Conservation (phyloP, 768 basidiomycete species). For the Calocybe indica region DNA sequence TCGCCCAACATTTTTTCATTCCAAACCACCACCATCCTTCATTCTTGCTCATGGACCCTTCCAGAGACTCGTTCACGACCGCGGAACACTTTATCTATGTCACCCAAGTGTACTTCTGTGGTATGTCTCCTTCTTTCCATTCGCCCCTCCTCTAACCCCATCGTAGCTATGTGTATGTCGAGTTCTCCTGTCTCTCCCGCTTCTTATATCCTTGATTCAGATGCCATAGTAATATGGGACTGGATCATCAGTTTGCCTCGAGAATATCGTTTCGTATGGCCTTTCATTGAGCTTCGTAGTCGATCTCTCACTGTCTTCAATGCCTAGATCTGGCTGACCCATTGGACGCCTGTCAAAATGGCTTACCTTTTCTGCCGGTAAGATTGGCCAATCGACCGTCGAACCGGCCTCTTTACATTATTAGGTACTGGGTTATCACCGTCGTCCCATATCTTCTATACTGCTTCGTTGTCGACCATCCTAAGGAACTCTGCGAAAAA, state of each 20-base stretch:
- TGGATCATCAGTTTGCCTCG: conserved; percentile 75
- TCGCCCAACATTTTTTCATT: conserved; percentile 32
- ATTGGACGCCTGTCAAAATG: conserved; percentile 79
- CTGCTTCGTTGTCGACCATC: conserved; percentile 69
- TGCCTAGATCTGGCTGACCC: conserved; percentile 70
- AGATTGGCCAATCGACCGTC: conserved; percentile 21
- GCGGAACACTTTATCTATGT: conserved; percentile 77
- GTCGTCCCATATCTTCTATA: conserved; percentile 77
- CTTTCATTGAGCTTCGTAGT: conserved; percentile 12
- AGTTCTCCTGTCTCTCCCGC: conserved; percentile 11
- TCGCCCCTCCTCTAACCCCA: conserved; percentile 21
- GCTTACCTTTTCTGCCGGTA: conserved; percentile 83
- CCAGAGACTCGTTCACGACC: conserved; percentile 40
- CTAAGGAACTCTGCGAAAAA: conserved; percentile 54
- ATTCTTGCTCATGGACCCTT: conserved; percentile 19
- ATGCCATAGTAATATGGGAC: conserved; percentile 81
- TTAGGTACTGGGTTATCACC: conserved; percentile 76
- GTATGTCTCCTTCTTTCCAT: conserved; percentile 40
- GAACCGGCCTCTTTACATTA: conserved; percentile 1
- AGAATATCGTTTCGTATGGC: conserved; percentile 70
- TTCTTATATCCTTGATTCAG: conserved; percentile 32
- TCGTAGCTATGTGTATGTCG: conserved; percentile 65
- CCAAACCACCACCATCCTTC: conserved; percentile 26
- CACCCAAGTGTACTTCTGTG: conserved; percentile 81
- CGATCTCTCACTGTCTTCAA: conserved; percentile 10